phyloP scores from a whole-genome alignment of 2,329 filamentous ascomycete genomes.

The Epichloe sp. region DNA sequence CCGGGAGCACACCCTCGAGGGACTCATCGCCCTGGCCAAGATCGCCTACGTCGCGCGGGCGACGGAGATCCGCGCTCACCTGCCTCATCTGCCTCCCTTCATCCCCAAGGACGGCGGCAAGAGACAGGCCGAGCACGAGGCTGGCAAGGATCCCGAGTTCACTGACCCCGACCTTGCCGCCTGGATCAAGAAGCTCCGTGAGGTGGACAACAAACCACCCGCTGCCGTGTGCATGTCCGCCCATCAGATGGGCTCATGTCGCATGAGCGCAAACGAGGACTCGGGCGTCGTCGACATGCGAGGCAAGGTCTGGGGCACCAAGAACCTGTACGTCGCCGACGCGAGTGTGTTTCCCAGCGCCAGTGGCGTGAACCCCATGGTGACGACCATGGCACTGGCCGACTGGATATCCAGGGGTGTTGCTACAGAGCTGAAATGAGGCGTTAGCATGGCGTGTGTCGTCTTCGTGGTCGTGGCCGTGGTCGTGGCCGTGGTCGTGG shows the following conservation, averaged over 20 bases:
- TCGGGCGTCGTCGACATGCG: slow-evolving; percentile 44
- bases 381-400: slow-evolving; percentile 59
- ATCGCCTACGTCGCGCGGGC: slow-evolving; percentile 70
- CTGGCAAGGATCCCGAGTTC: slow-evolving; percentile 28
- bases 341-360: slow-evolving; percentile 65
- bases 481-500: too few species aligned
- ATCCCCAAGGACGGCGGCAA: slow-evolving; percentile 18
- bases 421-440: not conserved
- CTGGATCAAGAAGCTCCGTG: slow-evolving; percentile 43
- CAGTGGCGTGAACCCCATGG: slow-evolving; percentile 72
- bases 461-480: too few species aligned
- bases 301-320: slow-evolving; percentile 51
- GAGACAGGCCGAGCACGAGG: slow-evolving; percentile 10
- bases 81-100: slow-evolving; percentile 54
- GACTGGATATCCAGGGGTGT: slow-evolving; percentile 52
- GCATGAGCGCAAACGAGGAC: slow-evolving; percentile 47
- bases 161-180: slow-evolving; percentile 45
- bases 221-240: slow-evolving; percentile 50
- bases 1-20: slow-evolving; percentile 56
- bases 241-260: slow-evolving; percentile 69
- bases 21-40: slow-evolving; percentile 57
- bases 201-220: slow-evolving; percentile 36
- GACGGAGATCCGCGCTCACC: slow-evolving; percentile 57
- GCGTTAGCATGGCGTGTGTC: not conserved
- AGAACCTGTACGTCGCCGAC: slow-evolving; percentile 58